Base-by-base conservation (phyloP, 805 yeast genomes). In the Lipomyces anomalus region DNA sequence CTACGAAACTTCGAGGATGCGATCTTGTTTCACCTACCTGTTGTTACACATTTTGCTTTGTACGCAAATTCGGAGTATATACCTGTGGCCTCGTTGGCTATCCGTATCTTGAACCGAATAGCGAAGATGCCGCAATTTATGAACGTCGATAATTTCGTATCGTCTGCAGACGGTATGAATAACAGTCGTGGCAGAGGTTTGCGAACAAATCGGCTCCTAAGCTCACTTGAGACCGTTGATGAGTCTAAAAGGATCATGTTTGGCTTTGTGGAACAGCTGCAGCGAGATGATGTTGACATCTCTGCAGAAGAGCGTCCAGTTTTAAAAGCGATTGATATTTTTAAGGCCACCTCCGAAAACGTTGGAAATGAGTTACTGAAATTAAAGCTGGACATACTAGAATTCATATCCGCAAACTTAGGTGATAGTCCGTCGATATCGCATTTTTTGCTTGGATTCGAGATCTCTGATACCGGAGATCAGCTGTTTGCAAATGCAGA, bases 361-460 rank as follows among this genome's bases (percentile, higher is more conserved):
- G 30, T 9, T 13, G 30, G 30, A 9, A 26, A 13, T 13, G 30
- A 26, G 30, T 13, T 26, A 13, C 30, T 26, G 28, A 67, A 64
- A 4, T 58, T 78, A 11, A 86, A 87, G 57, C 60, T 78, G 24
- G 71, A 73, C 13, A 62, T 88, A 4, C 63, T 90, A 42, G 70
- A 76, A 26, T 82, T 82, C 56, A 58, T 89, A 42, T 78, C 49
- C 64, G 86, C 40, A 17, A 56, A 44, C 42, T 38, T 50, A 30
- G 46, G 70, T 0, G 66, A 66, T 7, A 66, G 64, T 13, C 72
- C 79, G 4, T 72, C 81, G 0, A 72, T 83, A 1, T 68, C 90
- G 1, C 97, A 88, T 60, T 80, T 82, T 55, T 61, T 90, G 6
- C 69, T 90, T 1, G 97, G 97, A 0, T 87, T 80, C 62, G 79